Conservation (phyloP, 2,329 filamentous ascomycete species). For the Colletotrichum coccodes region DNA sequence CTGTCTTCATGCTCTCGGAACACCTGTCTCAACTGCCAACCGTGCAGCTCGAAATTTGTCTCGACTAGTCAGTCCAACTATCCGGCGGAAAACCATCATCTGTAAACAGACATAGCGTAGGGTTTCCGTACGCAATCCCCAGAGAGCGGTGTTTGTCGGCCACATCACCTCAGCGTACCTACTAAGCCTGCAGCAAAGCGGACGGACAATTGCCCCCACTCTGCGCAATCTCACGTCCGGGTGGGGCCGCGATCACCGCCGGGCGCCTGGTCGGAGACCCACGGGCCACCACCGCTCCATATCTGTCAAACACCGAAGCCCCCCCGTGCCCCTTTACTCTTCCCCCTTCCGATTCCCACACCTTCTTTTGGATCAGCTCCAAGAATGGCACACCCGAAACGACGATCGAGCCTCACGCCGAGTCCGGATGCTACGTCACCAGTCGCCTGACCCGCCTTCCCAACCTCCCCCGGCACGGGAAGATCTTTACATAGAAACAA, state of each 20-base stretch:
- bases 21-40: background rate
- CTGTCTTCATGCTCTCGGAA: background rate
- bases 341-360: background rate
- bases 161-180: background rate
- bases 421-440: background rate
- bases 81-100: background rate
- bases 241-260: constrained; percentile 6
- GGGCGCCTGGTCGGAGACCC: background rate
- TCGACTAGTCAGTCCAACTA: background rate
- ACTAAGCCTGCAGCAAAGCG: background rate
- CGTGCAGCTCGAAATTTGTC: background rate
- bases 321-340: background rate
- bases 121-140: background rate
- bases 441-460: too few relatives aligned
- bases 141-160: background rate
- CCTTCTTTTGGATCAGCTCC: background rate
- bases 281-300: background rate
- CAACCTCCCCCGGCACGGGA: background rate
- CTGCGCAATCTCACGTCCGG: background rate
- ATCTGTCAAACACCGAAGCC: background rate
- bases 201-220: background rate
- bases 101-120: background rate
- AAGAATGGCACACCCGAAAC: constrained; percentile 26
- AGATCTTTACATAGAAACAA: constrained; percentile 29
- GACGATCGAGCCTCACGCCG: constrained; percentile 7